A percentile compares a stretch with the other conserved stretches of the same genome.
Evolutionary conservation across 2,329 filamentous ascomycete genomes (phyloP).

Genomic region (Diaporthe sp.): DNA sequence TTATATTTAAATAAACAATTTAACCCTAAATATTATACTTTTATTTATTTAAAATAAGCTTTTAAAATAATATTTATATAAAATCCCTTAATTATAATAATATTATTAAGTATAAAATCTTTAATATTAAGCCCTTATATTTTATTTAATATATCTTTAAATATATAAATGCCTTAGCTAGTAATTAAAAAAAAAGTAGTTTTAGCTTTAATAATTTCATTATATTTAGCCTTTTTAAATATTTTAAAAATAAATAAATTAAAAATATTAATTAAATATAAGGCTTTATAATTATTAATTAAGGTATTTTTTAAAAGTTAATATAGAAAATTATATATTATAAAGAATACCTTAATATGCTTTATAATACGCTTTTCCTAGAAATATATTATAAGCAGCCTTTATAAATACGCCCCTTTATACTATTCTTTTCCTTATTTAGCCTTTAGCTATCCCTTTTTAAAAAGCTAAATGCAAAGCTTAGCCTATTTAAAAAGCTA

Average conservation of each 20-base stretch:
- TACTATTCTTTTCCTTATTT: too few relatives aligned
- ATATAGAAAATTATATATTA: background rate
- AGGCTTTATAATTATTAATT: background rate
- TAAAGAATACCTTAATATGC: too few relatives aligned
- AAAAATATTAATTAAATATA: too few relatives aligned
- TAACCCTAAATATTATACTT: background rate
- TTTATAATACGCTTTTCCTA: too few relatives aligned
- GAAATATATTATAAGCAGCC: too few relatives aligned
- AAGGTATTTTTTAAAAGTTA: background rate
- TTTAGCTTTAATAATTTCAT: background rate
- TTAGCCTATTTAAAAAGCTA: too few relatives aligned
- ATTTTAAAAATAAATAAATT: background rate
- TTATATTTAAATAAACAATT: background rate
- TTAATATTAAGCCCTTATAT: background rate
- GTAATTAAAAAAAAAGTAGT: background rate
- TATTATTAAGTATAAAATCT: background rate
- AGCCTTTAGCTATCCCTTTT: too few relatives aligned
- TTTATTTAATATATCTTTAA: background rate
- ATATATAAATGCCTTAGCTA: background rate
- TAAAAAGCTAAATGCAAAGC: too few relatives aligned
- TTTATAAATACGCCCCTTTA: too few relatives aligned
- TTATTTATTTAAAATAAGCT: background rate
- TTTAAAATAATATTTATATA: slow-evolving; percentile 10
- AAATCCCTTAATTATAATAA: background rate
- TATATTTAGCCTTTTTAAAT: background rate